phyloP scores from a whole-genome alignment of 495 filamentous ascomycete species.

The Podospora anserina region DNA sequence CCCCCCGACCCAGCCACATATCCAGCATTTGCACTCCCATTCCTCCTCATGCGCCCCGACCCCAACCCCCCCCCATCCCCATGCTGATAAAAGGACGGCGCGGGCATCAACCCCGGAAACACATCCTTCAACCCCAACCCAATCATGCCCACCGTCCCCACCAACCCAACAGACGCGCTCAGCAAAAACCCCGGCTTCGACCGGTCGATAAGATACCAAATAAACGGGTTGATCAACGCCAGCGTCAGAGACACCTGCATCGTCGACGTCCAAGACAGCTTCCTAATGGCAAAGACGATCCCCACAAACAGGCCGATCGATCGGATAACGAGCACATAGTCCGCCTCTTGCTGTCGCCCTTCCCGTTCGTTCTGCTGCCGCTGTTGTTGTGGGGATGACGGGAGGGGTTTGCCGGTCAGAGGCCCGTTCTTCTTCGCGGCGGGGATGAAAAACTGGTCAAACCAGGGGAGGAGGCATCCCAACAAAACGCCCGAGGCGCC shows the following conservation, averaged over 20 bases:
- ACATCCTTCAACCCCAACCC: conserved; percentile 59
- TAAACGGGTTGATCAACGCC: conserved; percentile 84
- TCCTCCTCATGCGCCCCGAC: conserved; percentile 42
- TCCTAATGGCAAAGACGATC: conserved; percentile 94
- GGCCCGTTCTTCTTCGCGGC: conserved; percentile 1
- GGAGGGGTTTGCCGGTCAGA: not conserved
- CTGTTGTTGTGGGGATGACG: not conserved
- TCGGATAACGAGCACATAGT: conserved; percentile 80
- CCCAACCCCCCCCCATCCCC: conserved; percentile 16
- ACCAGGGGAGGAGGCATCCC: conserved; percentile 78
- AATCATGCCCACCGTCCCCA: conserved; percentile 65
- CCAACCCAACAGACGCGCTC: conserved; percentile 64
- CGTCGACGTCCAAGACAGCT: conserved; percentile 88
- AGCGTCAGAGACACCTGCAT: conserved; percentile 89
- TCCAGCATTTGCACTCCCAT: not conserved
- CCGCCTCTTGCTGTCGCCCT: conserved; percentile 36
- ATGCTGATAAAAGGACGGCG: conserved; percentile 36
- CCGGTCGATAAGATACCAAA: conserved; percentile 96
- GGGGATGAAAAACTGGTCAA: conserved; percentile 60
- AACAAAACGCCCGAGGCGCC: conserved; percentile 71
- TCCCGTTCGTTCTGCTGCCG: not conserved
- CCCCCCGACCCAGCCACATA: not conserved
- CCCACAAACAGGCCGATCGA: conserved; percentile 93
- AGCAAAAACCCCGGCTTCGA: conserved; percentile 79
- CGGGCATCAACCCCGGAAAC: conserved; percentile 61